Percentiles rank a stretch among this genome's conserved stretches.
Evolutionary conservation across 305 asterid genomes (phyloP).

Genomic region (Fraxinus platypoda): DNA sequence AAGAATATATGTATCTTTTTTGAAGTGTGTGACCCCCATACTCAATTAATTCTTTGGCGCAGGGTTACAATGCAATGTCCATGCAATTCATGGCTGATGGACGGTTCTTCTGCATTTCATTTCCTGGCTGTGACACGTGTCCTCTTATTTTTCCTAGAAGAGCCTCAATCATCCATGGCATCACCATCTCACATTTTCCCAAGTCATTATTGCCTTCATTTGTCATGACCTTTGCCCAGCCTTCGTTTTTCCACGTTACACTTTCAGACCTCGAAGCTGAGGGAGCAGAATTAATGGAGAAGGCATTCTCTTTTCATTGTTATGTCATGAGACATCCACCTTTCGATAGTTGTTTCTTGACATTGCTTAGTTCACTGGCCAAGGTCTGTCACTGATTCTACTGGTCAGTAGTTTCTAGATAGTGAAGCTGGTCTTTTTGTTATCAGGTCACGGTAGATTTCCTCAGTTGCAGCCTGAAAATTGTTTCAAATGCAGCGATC

Average conservation of each 20-base stretch:
- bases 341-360: slow-evolving; percentile 51
- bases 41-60: slow-evolving; percentile 80
- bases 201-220: slow-evolving; percentile 55
- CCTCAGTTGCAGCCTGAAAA: slow-evolving; percentile 22
- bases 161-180: slow-evolving; percentile 65
- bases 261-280: slow-evolving; percentile 58
- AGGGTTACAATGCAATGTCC: slow-evolving; percentile 59
- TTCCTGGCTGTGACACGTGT: slow-evolving; percentile 53
- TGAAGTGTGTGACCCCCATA: slow-evolving; percentile 50
- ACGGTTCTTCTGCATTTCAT: slow-evolving; percentile 54
- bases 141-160: slow-evolving; percentile 55
- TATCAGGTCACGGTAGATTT: slow-evolving; percentile 36
- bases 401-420: slow-evolving; percentile 44
- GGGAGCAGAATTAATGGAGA: slow-evolving; percentile 55
- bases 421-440: slow-evolving; percentile 37
- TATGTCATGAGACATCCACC: slow-evolving; percentile 56
- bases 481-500: slow-evolving; percentile 7
- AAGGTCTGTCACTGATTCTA: slow-evolving; percentile 68
- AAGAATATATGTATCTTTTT: slow-evolving; percentile 35
- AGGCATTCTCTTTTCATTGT: slow-evolving; percentile 50
- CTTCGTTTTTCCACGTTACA: slow-evolving; percentile 52
- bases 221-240: slow-evolving; percentile 56
- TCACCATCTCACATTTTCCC: slow-evolving; percentile 51
- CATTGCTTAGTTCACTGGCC: slow-evolving; percentile 53
- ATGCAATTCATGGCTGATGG: slow-evolving; percentile 52